These are phyloP conservation scores for Aureobasidium sp. DNA, from an alignment of 2,329 filamentous ascomycete species.

Conservation along the genomic window DNA sequence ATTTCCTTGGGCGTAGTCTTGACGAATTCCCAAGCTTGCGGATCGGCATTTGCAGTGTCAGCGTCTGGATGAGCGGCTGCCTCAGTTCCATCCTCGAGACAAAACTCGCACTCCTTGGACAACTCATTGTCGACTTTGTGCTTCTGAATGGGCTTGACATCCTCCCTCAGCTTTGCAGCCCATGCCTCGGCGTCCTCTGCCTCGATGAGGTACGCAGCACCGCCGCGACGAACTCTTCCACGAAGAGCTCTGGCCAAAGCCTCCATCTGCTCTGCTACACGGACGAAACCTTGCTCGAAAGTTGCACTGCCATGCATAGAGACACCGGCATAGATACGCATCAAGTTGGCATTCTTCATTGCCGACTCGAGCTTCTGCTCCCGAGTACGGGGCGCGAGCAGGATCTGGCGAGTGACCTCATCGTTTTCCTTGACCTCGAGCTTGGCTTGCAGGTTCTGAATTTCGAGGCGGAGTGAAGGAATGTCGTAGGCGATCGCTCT, in stretches of 20 bases:
- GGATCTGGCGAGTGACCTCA: background rate
- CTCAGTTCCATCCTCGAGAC: background rate
- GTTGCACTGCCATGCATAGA: background rate
- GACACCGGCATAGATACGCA: background rate
- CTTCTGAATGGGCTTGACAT: background rate
- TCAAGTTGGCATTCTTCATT: background rate
- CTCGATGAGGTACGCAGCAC: background rate
- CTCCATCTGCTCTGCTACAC: background rate
- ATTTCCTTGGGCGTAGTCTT: too few species aligned
- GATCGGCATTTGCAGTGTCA: background rate
- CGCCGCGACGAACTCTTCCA: background rate
- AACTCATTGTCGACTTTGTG: background rate
- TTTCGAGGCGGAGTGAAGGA: background rate
- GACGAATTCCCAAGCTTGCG: background rate
- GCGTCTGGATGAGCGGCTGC: background rate
- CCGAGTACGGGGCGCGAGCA: background rate
- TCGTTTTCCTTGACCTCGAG: background rate
- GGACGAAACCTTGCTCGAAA: background rate
- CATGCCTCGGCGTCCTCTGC: background rate
- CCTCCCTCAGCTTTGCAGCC: background rate
- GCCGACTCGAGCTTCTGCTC: background rate
- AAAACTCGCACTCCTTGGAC: background rate
- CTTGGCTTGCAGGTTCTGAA: background rate
- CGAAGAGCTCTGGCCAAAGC: background rate
- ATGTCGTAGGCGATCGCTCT: background rate